Conservation (phyloP, 495 filamentous ascomycete genomes). For the Tuber microsphaerosporum region DNA sequence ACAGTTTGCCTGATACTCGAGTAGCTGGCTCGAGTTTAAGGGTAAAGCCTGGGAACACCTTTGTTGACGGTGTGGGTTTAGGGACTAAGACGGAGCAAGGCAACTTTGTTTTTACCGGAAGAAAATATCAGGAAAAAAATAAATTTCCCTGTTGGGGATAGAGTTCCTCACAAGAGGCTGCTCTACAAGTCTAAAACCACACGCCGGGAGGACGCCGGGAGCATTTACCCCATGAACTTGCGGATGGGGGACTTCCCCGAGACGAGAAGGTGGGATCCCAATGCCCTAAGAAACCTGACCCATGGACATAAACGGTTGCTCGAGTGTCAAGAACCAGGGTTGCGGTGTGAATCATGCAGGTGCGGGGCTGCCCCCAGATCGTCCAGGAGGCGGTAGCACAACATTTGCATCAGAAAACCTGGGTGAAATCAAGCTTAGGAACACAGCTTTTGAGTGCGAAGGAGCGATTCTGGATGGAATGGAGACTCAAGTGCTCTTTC, state of each 20-base stretch:
- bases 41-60: not conserved
- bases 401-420: not conserved
- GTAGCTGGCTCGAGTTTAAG: not conserved
- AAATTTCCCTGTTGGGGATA: not conserved
- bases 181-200: not conserved
- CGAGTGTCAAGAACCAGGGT: not conserved
- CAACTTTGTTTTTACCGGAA: not conserved
- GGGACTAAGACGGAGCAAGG: not conserved
- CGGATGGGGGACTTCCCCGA: not conserved
- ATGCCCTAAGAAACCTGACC: not conserved
- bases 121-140: not conserved
- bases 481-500: not conserved
- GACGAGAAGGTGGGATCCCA: not conserved
- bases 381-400: not conserved
- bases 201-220: not conserved
- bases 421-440: not conserved
- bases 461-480: not conserved
- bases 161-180: not conserved
- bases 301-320: not conserved
- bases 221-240: not conserved
- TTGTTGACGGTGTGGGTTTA: not conserved
- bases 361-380: not conserved
- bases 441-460: not conserved
- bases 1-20: not conserved
- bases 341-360: not conserved